Percentiles rank a stretch among this genome's conserved stretches.
phyloP scores from a whole-genome alignment of 345 rosid genomes.

The Gossypium rotundifolium region DNA sequence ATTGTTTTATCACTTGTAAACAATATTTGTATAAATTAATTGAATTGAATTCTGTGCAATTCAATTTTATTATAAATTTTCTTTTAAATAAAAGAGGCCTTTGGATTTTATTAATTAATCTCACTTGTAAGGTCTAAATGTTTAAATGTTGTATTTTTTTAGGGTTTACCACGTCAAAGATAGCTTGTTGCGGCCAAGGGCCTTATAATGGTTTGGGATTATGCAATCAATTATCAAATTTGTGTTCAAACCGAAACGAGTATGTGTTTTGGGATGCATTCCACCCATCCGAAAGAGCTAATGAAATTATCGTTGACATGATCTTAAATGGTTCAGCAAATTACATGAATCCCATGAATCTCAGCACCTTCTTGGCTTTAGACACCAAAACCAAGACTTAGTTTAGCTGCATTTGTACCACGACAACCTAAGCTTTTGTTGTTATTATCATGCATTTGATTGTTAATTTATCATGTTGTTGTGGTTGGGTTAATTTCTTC shows the following conservation, averaged over 20 bases:
- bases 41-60: too few species aligned
- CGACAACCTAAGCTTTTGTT: background rate
- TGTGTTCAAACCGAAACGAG: conserved; percentile 58
- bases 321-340: conserved; percentile 44
- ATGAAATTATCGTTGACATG: conserved; percentile 44
- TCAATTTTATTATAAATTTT: too few species aligned
- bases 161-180: conserved; percentile 61
- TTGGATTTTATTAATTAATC: too few species aligned
- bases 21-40: too few species aligned
- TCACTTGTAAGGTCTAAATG: too few species aligned
- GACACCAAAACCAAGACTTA: background rate
- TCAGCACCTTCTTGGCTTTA: conserved; percentile 38
- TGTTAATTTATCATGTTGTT: background rate
- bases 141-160: background rate
- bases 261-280: conserved; percentile 89
- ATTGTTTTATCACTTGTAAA: background rate
- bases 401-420: background rate
- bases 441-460: background rate
- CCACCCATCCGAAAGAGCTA: conserved; percentile 81
- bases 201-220: conserved; percentile 68
- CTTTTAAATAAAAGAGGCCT: too few species aligned
- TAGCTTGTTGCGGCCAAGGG: conserved; percentile 79
- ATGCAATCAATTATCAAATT: conserved; percentile 51
- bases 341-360: conserved; percentile 86
- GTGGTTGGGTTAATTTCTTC: background rate